Conservation (phyloP, 352 stramenopile genomes). For the Phytophthora brassicae region DNA sequence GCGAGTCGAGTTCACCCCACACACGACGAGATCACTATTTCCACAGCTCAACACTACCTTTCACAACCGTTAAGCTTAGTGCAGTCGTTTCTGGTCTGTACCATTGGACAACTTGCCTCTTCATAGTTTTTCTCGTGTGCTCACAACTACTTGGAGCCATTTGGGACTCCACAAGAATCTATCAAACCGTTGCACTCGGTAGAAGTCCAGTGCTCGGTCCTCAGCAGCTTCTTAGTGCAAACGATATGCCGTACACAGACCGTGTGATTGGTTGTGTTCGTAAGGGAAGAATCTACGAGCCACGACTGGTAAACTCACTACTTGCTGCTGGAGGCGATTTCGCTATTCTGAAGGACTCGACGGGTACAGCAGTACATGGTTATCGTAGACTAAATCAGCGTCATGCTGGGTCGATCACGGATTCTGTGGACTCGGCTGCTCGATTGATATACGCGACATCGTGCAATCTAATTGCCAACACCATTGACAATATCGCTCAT, state of each 20-base stretch:
- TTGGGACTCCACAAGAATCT: slow-evolving; percentile 3
- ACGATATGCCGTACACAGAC: slow-evolving; percentile 38
- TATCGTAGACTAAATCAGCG: slow-evolving; percentile 31
- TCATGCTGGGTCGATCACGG: not conserved
- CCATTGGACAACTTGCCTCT: slow-evolving; percentile 13
- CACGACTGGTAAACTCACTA: slow-evolving; percentile 24
- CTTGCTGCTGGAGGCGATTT: slow-evolving; percentile 27
- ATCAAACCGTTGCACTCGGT: slow-evolving; percentile 7
- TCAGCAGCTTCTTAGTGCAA: slow-evolving; percentile 5
- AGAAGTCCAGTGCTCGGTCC: slow-evolving; percentile 8
- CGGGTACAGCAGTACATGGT: slow-evolving; percentile 20
- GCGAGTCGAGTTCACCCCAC: no score
- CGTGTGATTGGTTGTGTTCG: slow-evolving; percentile 39
- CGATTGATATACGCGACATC: not conserved
- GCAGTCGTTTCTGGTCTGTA: not conserved
- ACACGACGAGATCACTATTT: no score
- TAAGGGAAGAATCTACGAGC: slow-evolving; percentile 26
- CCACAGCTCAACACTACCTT: no score
- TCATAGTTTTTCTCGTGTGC: slow-evolving; percentile 10
- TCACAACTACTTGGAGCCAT: slow-evolving; percentile 10
- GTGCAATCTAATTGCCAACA: slow-evolving; percentile 8
- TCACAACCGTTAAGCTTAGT: no score
- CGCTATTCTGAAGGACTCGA: slow-evolving; percentile 12
- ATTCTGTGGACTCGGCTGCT: slow-evolving; percentile 6
- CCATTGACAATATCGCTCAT: slow-evolving; percentile 21